Base-by-base conservation (phyloP, 306 rosid genomes). In the Vachellia collinsii region DNA sequence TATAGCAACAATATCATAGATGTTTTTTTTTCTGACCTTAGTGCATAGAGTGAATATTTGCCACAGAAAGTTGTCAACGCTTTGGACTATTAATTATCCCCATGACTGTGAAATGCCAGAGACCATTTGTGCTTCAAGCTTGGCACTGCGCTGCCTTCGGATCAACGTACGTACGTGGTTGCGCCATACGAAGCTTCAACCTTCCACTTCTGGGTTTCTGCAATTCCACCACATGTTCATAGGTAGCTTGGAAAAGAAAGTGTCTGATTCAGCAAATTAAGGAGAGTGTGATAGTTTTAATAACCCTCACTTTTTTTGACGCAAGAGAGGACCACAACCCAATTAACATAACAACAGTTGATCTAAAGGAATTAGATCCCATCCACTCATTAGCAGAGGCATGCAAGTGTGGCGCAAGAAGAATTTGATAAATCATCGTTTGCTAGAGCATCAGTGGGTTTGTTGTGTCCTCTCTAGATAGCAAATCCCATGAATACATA, bases 1-100 rank as follows among this genome's bases (percentile, higher is more conserved):
- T 17, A 8, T 17, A 19, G 22, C 61, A 1, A 5, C 39, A 29
- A 7, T 1, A 63, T 36, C 44, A 14, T 36, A 6, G 3, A 65
- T 17, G 48, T 4, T 19, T n/a, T 66, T 41, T 43, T 56, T 56
- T 1, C 65, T 68, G 50, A 68, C 17, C 36, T 20, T 41, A 6
- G 47, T 68, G 36, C 19, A n/a, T n/a, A 68, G 36, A 41, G 4
- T 68, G 34, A 20, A 39, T 68, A 68, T n/a, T 68, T 41, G 73
- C 51, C 73, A 68, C 19, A 10, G 37, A 59, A 59, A 69, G 56
- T 70, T 11, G 74, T 23, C 56, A 7, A 70, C 74, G 3, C 54
- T 42, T 43, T 5, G 72, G 72, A 68, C 16, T 8, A 41, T 68
- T 8, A 41, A 68, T 68, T 8, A 41, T 11, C 54, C 29, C 3